Conservation (phyloP, 306 rosid genomes). For the Vigna radiata region DNA sequence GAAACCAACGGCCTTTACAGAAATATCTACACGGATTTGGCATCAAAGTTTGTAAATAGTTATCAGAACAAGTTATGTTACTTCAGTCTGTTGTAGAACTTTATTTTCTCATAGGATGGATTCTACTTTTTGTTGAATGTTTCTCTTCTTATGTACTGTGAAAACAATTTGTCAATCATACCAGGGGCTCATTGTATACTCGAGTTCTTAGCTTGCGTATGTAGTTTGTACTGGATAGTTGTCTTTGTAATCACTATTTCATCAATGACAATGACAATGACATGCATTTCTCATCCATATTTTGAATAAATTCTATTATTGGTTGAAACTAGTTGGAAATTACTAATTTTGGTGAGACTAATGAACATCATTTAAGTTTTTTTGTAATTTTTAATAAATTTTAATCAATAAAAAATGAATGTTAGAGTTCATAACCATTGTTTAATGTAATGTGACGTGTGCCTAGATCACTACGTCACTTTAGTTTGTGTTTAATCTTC, state of each 20-base stretch:
- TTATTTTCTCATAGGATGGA: neutral
- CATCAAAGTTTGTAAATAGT: slow-evolving; percentile 51
- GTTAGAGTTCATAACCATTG: neutral
- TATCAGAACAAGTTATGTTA: slow-evolving; percentile 1
- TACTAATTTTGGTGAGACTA: no score
- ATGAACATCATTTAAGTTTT: no score
- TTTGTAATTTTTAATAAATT: neutral
- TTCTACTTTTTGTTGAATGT: slow-evolving; percentile 15
- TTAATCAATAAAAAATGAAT: neutral
- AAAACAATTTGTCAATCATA: neutral
- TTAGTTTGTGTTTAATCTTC: neutral
- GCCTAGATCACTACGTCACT: neutral
- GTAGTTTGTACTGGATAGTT: slow-evolving; percentile 3
- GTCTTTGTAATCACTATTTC: neutral
- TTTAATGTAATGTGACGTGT: neutral
- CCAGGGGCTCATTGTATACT: slow-evolving; percentile 3
- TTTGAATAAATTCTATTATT: no score
- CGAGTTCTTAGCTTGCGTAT: neutral
- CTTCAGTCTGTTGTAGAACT: slow-evolving; percentile 3
- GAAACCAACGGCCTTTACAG: slow-evolving; percentile 20
- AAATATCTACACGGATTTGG: slow-evolving; percentile 18
- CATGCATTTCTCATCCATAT: no score
- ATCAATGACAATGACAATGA: no score
- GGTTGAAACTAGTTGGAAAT: no score
- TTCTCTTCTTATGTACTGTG: neutral